Percentiles rank a stretch among this genome's conserved stretches.
Evolutionary conservation across 257 asterid species (phyloP).

Genomic region (Ehretia macrophylla): DNA sequence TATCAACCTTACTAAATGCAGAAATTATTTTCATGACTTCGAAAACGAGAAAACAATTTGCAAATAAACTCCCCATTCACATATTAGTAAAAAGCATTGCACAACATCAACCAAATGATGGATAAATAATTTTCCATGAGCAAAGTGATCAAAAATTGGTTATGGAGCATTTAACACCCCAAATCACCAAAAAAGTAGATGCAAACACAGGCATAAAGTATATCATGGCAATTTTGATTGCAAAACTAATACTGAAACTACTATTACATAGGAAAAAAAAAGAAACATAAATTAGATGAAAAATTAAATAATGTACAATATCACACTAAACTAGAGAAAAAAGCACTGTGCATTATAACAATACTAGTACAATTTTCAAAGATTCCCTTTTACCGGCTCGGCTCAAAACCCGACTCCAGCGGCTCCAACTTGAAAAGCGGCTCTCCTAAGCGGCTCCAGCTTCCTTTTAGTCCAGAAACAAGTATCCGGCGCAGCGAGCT

Average conservation of each 20-base stretch:
- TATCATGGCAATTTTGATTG: not conserved
- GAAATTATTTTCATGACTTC: too few species aligned
- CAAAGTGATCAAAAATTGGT: too few species aligned
- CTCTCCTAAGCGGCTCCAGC: conserved; percentile 68
- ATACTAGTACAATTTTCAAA: not conserved
- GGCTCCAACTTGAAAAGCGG: conserved; percentile 65
- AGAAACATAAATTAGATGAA: not conserved
- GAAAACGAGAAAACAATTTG: too few species aligned
- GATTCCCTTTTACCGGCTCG: conserved; percentile 17
- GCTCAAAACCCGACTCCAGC: conserved; percentile 78
- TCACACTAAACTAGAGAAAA: not conserved
- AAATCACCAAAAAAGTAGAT: not conserved
- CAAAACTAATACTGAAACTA: not conserved
- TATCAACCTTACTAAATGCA: too few species aligned
- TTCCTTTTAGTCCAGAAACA: conserved; percentile 79
- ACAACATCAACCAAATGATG: too few species aligned
- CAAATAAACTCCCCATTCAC: too few species aligned
- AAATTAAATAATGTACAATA: not conserved
- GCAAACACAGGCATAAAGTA: not conserved
- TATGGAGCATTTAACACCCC: too few species aligned
- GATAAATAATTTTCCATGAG: too few species aligned
- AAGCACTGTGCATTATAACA: not conserved
- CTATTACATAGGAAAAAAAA: not conserved
- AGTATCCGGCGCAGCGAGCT: conserved; percentile 63
- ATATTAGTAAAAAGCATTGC: too few species aligned